These are phyloP conservation scores for Mycena sp. DNA, from an alignment of 1,284 basidiomycete genomes.

Conservation along the genomic window DNA sequence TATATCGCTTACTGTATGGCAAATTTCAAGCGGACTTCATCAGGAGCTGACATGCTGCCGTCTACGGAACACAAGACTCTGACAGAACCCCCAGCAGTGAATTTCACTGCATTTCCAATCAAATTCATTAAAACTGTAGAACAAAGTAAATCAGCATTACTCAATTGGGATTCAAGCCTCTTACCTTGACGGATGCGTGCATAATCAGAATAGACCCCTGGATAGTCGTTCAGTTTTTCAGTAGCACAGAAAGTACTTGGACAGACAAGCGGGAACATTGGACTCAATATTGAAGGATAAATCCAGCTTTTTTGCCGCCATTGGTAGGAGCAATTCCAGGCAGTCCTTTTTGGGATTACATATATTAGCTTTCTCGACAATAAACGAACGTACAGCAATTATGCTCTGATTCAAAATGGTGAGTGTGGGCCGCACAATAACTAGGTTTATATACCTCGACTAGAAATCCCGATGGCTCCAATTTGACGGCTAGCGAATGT, in stretches of 20 bases:
- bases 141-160: conserved; percentile 12
- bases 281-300: too few species aligned
- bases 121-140: conserved; percentile 78
- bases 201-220: conserved; percentile 78
- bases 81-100: conserved; percentile 69
- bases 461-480: conserved; percentile 71
- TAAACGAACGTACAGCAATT: conserved; percentile 60
- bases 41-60: conserved; percentile 41
- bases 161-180: neutral
- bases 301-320: conserved; percentile 77
- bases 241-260: too few species aligned
- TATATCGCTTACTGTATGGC: conserved; percentile 60
- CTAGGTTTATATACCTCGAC: conserved; percentile 57
- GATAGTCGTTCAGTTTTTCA: conserved; percentile 67
- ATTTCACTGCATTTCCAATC: conserved; percentile 80
- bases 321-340: conserved; percentile 75
- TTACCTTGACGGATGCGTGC: conserved; percentile 75
- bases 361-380: neutral
- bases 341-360: conserved; percentile 57
- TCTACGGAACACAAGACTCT: conserved; percentile 68
- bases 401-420: conserved; percentile 54
- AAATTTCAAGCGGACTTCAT: conserved; percentile 68
- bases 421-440: neutral
- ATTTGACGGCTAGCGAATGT: conserved; percentile 61
- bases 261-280: too few species aligned